Base-by-base conservation (phyloP, 345 rosid genomes). In the Sonneratia caseolaris region DNA sequence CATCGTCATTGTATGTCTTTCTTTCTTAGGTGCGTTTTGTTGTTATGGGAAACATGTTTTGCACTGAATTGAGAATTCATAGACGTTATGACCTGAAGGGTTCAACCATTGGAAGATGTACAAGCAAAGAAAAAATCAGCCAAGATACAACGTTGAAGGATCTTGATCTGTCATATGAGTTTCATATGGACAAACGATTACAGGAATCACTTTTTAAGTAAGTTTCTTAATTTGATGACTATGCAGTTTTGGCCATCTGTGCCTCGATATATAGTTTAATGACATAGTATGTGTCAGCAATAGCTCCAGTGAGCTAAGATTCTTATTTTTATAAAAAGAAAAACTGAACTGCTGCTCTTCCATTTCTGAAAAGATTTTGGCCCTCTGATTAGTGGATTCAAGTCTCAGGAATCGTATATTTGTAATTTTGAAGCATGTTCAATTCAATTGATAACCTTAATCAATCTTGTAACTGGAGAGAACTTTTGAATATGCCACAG, bases 31-130 rank as follows among this genome's bases (percentile, higher is more conserved):
- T 92, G 74, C 91, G 90, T 27, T 95, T 95, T 83, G 92, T 95
- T 84, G 96, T 95, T 76, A 95, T 95, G 99, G 99, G 99, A 48
- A 95, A 92, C 79, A 95, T 95, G 99, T 95, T 95, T 77, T 95
- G 97, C 87, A 95, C 99, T 67, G 97, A 92, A 79, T 79, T 92
- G 70, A 83, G 85, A 77, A 95, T 95, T 75, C 99, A 95, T 82
- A 85, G 86, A 55, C 87, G 96, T 49, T 95, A 89, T 75, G 97
- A 95, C 83, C 88, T 95, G 55, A 95, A 95, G 82, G 99, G 99
- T 38, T 95, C 99, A 70, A 68, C 93, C 48, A 79, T 83, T 4
- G 99, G 99, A 76, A 88, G 99, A 84, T 80, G 5, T 71, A 92
- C 97, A 72, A 87, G 83, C 72, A 83, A 81, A 79, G 82, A 70